Conservation (phyloP, 2,329 filamentous ascomycete genomes). For the Ascochyta fabae region DNA sequence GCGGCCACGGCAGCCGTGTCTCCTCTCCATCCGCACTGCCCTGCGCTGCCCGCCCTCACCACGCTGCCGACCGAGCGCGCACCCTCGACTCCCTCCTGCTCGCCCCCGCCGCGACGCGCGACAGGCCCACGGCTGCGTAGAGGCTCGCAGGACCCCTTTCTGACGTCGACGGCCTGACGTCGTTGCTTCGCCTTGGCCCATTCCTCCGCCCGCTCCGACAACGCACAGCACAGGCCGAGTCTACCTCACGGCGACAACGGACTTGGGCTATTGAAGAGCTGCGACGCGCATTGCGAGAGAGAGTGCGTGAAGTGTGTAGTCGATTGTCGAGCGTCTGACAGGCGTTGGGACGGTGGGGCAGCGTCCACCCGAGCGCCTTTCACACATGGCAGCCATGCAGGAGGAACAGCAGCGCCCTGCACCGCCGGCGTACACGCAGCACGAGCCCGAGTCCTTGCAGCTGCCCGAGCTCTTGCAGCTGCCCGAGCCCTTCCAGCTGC, state of each 20-base stretch:
- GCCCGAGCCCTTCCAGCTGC: conserved; percentile 48
- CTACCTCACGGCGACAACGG: conserved; percentile 16
- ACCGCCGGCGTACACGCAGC: conserved; percentile 53
- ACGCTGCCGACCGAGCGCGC: neutral
- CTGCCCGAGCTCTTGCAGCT: conserved; percentile 45
- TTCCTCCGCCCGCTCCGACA: conserved; percentile 15
- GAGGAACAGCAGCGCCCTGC: conserved; percentile 48
- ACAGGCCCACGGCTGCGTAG: conserved; percentile 7
- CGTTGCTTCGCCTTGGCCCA: conserved; percentile 14
- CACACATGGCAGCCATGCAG: conserved; percentile 29
- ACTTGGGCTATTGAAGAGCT: neutral
- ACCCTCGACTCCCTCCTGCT: neutral
- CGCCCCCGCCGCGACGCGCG: neutral
- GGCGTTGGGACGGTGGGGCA: conserved; percentile 19
- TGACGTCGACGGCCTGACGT: conserved; percentile 19
- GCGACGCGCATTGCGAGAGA: no score
- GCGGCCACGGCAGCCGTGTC: conserved; percentile 10
- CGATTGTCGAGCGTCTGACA: neutral
- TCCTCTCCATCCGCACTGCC: conserved; percentile 6
- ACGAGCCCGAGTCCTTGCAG: conserved; percentile 50
- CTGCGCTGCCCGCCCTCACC: neutral
- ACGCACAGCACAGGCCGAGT: conserved; percentile 1
- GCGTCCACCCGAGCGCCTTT: conserved; percentile 1
- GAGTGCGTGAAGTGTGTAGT: no score
- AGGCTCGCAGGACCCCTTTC: conserved; percentile 7